A percentile compares a stretch with the other conserved stretches of the same genome.
phyloP scores from a whole-genome alignment of 2,329 filamentous ascomycete genomes.

The Ustulina deusta region DNA sequence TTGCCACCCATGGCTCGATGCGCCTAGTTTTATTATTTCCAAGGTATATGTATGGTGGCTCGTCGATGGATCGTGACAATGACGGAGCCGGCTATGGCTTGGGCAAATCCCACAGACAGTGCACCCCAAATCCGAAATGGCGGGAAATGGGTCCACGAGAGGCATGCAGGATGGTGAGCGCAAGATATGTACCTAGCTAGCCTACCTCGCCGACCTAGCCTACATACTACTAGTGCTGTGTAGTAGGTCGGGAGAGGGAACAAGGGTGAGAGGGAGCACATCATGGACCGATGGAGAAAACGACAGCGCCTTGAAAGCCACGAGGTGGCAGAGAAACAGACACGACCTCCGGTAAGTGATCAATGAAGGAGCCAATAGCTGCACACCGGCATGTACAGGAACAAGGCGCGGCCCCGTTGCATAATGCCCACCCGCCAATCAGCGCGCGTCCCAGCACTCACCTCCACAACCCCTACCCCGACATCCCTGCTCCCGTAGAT shows the following conservation, averaged over 20 bases:
- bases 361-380: slow-evolving; percentile 24
- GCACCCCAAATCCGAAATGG: slow-evolving; percentile 8
- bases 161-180: slow-evolving; percentile 18
- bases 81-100: slow-evolving; percentile 29
- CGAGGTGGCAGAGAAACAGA: slow-evolving; percentile 28
- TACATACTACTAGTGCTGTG: no score
- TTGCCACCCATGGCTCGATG: slow-evolving; percentile 25
- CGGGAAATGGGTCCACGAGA: slow-evolving; percentile 21
- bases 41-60: slow-evolving; percentile 18
- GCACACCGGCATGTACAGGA: slow-evolving; percentile 31
- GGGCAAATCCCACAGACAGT: slow-evolving; percentile 23
- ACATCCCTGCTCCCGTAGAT: slow-evolving; percentile 32
- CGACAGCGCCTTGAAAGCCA: slow-evolving; percentile 33
- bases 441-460: background rate
- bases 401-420: slow-evolving; percentile 30
- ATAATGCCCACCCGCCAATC: slow-evolving; percentile 17
- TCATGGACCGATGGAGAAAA: slow-evolving; percentile 16
- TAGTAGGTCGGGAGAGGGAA: background rate
- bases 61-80: slow-evolving; percentile 28
- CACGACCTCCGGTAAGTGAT: slow-evolving; percentile 18
- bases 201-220: background rate
- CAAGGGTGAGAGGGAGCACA: slow-evolving; percentile 1
- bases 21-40: slow-evolving; percentile 25
- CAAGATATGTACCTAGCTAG: slow-evolving; percentile 6
- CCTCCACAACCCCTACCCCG: slow-evolving; percentile 25